Percentiles rank a stretch among this genome's conserved stretches.
Conservation (phyloP, 2,329 filamentous ascomycete species). For the Fusarium equiseti region DNA sequence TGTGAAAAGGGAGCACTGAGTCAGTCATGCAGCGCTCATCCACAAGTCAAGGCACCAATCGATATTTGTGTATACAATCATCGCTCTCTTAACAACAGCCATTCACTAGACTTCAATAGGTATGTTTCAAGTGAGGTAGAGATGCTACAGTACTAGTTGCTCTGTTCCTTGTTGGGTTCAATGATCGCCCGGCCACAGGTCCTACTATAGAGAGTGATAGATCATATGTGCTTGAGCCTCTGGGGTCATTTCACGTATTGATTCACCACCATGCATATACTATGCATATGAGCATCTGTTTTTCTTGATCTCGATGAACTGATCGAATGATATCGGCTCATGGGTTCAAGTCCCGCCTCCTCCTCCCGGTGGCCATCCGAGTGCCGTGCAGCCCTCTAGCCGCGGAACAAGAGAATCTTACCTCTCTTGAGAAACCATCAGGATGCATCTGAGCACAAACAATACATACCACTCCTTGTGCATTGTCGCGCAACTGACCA, state of each 20-base stretch:
- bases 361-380: neutral
- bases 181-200: neutral
- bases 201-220: neutral
- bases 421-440: neutral
- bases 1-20: neutral
- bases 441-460: neutral
- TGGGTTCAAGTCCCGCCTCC: neutral
- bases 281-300: neutral
- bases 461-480: neutral
- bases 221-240: neutral
- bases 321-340: neutral
- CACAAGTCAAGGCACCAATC: neutral
- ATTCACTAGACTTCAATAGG: too few species aligned
- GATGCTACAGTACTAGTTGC: neutral
- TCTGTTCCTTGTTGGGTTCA: neutral
- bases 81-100: neutral
- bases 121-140: neutral
- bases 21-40: constrained; percentile 1
- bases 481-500: neutral
- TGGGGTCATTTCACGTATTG: neutral
- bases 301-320: neutral
- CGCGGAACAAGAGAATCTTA: neutral
- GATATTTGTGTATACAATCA: neutral
- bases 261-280: neutral
- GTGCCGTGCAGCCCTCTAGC: neutral